Conservation (phyloP, 2,329 filamentous ascomycete species). For the Sordariomycetes sp. region DNA sequence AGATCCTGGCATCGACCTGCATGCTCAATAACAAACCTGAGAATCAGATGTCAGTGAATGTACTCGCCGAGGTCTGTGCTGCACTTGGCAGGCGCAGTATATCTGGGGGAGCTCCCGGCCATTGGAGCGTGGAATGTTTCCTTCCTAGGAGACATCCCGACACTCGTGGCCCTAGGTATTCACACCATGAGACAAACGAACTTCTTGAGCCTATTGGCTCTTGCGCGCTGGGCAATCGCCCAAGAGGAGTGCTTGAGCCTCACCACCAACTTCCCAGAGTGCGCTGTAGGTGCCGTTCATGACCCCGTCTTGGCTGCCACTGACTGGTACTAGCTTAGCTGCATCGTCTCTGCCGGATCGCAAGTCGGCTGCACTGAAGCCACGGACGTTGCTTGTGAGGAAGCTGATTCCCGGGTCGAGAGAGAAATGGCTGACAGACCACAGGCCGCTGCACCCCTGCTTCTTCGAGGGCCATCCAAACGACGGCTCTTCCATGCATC, state of each 20-base stretch:
- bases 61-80: no score
- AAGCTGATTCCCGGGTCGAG: neutral
- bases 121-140: no score
- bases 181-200: no score
- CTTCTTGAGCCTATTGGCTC: conserved; percentile 10
- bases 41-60: no score
- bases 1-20: no score
- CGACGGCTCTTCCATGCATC: conserved; percentile 10
- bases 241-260: conserved; percentile 10
- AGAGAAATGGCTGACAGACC: neutral
- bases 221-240: conserved; percentile 9
- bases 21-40: no score
- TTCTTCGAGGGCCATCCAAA: conserved; percentile 9
- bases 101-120: no score
- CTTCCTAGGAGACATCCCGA: no score
- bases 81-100: no score
- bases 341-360: conserved; percentile 11
- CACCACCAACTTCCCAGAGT: conserved; percentile 12
- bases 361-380: conserved; percentile 12
- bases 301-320: neutral
- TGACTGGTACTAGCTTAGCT: conserved; percentile 9
- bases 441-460: conserved; percentile 12
- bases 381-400: conserved; percentile 13
- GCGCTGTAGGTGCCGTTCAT: conserved; percentile 10
- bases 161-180: no score